phyloP scores from a whole-genome alignment of 1,284 basidiomycete genomes.

The Marasmius tenuissimus region DNA sequence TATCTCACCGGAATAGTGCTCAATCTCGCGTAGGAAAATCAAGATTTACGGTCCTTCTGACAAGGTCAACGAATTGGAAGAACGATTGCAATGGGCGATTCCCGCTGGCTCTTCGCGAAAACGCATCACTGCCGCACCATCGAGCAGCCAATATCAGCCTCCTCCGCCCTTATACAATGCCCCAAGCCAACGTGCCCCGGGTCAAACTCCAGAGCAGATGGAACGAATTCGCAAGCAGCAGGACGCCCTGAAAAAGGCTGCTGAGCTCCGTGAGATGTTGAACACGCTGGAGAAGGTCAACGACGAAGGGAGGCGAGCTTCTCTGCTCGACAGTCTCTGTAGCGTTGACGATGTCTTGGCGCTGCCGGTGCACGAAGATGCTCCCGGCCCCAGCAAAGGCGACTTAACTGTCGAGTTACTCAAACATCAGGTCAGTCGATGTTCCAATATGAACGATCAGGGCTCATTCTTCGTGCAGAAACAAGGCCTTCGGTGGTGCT shows the following conservation, averaged over 20 bases:
- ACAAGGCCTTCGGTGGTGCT: constrained; percentile 79
- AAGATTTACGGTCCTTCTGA: constrained; percentile 70
- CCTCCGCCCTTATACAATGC: neutral
- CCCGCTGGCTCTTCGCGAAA: constrained; percentile 54
- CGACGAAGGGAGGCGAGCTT: constrained; percentile 71
- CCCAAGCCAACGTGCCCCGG: constrained; percentile 11
- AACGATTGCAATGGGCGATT: constrained; percentile 72
- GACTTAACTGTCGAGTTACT: constrained; percentile 70
- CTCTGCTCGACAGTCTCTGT: constrained; percentile 67
- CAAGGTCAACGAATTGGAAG: constrained; percentile 61
- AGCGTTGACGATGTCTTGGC: constrained; percentile 68
- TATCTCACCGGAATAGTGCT: constrained; percentile 4
- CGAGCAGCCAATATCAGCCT: neutral
- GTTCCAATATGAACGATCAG: neutral
- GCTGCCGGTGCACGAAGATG: constrained; percentile 63
- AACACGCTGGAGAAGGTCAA: constrained; percentile 72
- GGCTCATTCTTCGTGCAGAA: constrained; percentile 38
- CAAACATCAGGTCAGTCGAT: constrained; percentile 67
- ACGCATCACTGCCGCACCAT: constrained; percentile 10
- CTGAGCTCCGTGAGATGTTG: constrained; percentile 66
- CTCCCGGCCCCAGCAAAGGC: constrained; percentile 66
- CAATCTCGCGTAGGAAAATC: constrained; percentile 48
- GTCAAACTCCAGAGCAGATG: constrained; percentile 37
- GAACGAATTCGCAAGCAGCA: constrained; percentile 47
- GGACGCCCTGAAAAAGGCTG: constrained; percentile 57